Conservation (phyloP, 1,139 yeast genomes). For the Taphrina betulina region DNA sequence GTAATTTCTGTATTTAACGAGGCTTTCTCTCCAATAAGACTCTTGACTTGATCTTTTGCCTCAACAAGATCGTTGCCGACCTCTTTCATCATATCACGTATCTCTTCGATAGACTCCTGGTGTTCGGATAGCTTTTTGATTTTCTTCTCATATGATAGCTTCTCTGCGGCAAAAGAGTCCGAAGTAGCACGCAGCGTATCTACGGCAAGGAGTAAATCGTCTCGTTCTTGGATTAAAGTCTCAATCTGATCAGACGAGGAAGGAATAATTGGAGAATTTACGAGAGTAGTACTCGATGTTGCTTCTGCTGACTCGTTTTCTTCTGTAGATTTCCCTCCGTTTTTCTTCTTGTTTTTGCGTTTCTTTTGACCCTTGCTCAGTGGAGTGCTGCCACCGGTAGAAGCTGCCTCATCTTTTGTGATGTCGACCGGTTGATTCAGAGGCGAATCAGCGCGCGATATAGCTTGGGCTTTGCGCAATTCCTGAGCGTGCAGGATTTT, state of each 20-base stretch:
- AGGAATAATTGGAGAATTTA: too few relatives aligned
- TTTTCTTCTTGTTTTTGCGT: conserved; percentile 40
- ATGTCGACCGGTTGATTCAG: background rate
- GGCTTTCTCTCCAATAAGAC: conserved; percentile 4
- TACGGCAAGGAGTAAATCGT: conserved; percentile 1
- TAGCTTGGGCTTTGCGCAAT: background rate
- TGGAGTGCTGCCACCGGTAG: too few relatives aligned
- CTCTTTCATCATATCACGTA: conserved; percentile 69
- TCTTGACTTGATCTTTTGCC: conserved; percentile 49
- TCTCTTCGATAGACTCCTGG: conserved; percentile 55
- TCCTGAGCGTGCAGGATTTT: conserved; percentile 20
- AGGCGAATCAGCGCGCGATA: background rate
- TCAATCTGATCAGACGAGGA: too few relatives aligned
- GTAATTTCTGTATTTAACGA: background rate
- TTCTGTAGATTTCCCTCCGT: background rate
- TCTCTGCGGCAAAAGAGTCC: conserved; percentile 15
- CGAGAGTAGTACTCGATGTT: too few relatives aligned
- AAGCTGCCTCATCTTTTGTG: conserved; percentile 11
- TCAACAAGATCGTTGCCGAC: conserved; percentile 74
- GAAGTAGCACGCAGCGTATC: conserved; percentile 15
- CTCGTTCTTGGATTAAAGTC: background rate
- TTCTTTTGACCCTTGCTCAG: conserved; percentile 36
- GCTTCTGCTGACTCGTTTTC: background rate
- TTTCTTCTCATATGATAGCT: conserved; percentile 1
- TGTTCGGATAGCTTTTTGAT: conserved; percentile 7